Base-by-base conservation (phyloP, 768 basidiomycete species). In the Candolleomyces eurysporus region DNA sequence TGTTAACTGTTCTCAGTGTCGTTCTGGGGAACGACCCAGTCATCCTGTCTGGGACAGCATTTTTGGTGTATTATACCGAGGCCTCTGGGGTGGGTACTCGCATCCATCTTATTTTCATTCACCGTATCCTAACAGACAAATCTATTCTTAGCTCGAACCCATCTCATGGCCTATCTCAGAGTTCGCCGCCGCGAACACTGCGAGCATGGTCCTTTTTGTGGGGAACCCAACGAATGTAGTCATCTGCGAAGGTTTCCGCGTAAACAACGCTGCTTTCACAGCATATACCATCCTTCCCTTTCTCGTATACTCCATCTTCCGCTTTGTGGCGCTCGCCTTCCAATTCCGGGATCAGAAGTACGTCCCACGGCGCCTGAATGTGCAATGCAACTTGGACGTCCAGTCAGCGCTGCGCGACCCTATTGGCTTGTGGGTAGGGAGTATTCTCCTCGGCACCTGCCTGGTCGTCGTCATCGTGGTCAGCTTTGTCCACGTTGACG, bases 181-280 rank as follows among this genome's bases (percentile, higher is more conserved):
- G 62, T 91, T 91, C 66, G 85, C 88, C 0, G 88, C 87, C 0
- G 91, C 90, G 4, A 94, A 93, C 71, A 90, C 91, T 9, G 90
- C 86, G 8, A 86, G 84, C 64, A 86, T 88, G 82, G 83, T 84
- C 22, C 70, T 87, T 0, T 92, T 97, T 53, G 89, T 94, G 2
- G 91, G 90, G 0, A 98, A 98, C 69, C 94, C 92, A 2, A 98
- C 96, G 1, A 98, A 98, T 68, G 88, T 97, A 21, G 90, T 98
- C 51, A 86, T 97, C 22, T 91, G 92, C 54, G 93, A 92, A 57
- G 92, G 93, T 0, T 94, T 97, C 70, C 69, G 77, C 4, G 80
- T 96, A 50, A 88, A 90, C 53, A 91, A 92, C 64, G 82, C 84
- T 9, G 84, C 85, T 0, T 95, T 90, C 73, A 91, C 90, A 0